Base-by-base conservation (phyloP, 139 green algal genomes). In the Nannochloris sp. region DNA sequence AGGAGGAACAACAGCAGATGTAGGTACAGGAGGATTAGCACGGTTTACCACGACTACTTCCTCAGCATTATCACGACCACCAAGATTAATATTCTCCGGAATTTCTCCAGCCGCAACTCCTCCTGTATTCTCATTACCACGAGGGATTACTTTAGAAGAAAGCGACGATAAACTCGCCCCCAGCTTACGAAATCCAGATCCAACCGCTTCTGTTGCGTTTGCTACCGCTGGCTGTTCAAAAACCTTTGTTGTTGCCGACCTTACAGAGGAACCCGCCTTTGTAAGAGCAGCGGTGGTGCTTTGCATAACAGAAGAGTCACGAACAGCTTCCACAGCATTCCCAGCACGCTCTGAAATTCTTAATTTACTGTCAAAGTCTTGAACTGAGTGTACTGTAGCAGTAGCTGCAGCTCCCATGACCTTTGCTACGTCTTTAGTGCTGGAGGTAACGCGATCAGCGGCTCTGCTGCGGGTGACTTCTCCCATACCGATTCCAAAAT, bases 401-500 rank as follows among this genome's bases (percentile, higher is more conserved):
- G n/a, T n/a, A n/a, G n/a, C n/a, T n/a, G n/a, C n/a, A n/a, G n/a
- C n/a, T 29, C 48, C 48, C 9, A 30, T 58, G 9, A 1, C 12
- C 15, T 68, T 30, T 7, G 39, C 61, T 25, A 61, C 39, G 8
- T 68, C 19, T 19, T 27, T 30, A 6, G 33, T 42, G 6, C 33
- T 24, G 9, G 9, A 38, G 10, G 15, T 0, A 27, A 58, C 73
- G 44, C 68, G 70, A 24, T 87, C 81, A 46, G 79, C 44, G 31
- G 75, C 65, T 31, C 81, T 61, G 27, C 53, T 45, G 31, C 76
- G 70, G 3, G 56, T 30, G 10, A 87, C 58, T 32, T 82, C 69
- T 15, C 65, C 54, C 14, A 86, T 7, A 9, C 82, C 82, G 31
- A 75, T 70, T 1, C 64, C 62, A 65, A 86, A 85, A 5, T 83